Conservation (phyloP, 1,139 yeast species). For the Geotrichum carabidarum region DNA sequence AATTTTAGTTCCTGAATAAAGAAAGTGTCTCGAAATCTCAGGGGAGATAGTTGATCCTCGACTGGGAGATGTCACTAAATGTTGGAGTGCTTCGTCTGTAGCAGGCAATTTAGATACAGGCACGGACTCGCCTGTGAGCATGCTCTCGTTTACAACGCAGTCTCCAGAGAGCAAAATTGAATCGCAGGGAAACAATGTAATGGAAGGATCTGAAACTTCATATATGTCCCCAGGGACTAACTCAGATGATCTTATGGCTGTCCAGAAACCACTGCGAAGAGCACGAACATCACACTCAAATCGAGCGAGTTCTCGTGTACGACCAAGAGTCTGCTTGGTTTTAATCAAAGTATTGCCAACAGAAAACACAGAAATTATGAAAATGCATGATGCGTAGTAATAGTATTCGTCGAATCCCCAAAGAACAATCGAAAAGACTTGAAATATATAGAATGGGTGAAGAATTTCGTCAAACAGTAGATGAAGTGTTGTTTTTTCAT, state of each 20-base stretch:
- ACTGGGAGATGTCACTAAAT: conserved; percentile 36
- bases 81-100: conserved; percentile 53
- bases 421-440: conserved; percentile 79
- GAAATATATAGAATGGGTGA: conserved; percentile 93
- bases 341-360: conserved; percentile 76
- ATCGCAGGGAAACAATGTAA: conserved; percentile 77
- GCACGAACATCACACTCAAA: conserved; percentile 80
- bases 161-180: conserved; percentile 83
- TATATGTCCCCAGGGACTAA: conserved; percentile 93
- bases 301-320: conserved; percentile 68
- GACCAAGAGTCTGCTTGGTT: conserved; percentile 66
- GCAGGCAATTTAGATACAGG: conserved; percentile 84
- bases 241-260: conserved; percentile 69
- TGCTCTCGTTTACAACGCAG: conserved; percentile 88
- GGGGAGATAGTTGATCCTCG: conserved; percentile 54
- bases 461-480: conserved; percentile 79
- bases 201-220: conserved; percentile 83
- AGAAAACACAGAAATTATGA: conserved; percentile 75
- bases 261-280: conserved; percentile 92
- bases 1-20: conserved; percentile 84
- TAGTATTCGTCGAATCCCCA: conserved; percentile 92
- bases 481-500: conserved; percentile 61
- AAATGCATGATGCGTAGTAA: conserved; percentile 89
- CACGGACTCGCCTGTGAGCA: conserved; percentile 96
- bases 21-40: conserved; percentile 62